Percentiles rank a stretch among this genome's conserved stretches.
Conservation (phyloP, 2,329 filamentous ascomycete genomes). For the Ophiostoma ulmi region DNA sequence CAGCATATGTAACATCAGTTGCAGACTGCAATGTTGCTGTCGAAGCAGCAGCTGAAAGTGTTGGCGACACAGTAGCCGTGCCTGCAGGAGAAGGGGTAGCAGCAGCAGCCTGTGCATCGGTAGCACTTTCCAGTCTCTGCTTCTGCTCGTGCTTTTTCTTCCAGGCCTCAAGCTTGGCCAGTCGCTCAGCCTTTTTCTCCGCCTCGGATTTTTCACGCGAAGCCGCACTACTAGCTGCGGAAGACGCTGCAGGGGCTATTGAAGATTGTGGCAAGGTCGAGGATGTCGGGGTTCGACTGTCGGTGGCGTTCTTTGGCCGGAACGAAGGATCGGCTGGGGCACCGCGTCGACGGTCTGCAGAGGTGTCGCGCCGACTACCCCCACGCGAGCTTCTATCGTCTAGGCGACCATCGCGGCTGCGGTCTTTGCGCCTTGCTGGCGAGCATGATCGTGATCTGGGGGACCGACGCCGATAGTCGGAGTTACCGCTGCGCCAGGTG, state of each 20-base stretch:
- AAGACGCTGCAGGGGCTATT: background rate
- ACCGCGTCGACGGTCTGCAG: constrained; percentile 56
- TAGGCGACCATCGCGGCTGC: constrained; percentile 55
- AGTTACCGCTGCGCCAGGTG: constrained; percentile 50
- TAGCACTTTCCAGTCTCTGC: constrained; percentile 67
- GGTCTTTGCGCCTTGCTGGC: constrained; percentile 46
- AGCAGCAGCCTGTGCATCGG: constrained; percentile 61
- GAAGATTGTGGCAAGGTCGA: background rate
- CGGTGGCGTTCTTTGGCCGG: background rate
- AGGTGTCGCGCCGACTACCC: constrained; percentile 61
- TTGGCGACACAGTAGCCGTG: constrained; percentile 33
- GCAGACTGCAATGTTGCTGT: constrained; percentile 35
- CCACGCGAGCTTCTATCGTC: constrained; percentile 55
- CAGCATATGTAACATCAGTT: constrained; percentile 58
- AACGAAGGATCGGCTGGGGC: constrained; percentile 53
- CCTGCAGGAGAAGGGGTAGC: constrained; percentile 24
- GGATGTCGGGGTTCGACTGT: background rate
- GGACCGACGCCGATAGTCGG: constrained; percentile 49
- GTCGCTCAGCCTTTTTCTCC: constrained; percentile 72
- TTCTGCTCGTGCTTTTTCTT: constrained; percentile 82
- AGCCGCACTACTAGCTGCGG: background rate
- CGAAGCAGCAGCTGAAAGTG: background rate
- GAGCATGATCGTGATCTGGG: constrained; percentile 53
- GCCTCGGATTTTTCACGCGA: constrained; percentile 55
- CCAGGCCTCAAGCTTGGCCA: constrained; percentile 83